Conservation (phyloP, 1,284 basidiomycete genomes). For the Puccinia hordei region DNA sequence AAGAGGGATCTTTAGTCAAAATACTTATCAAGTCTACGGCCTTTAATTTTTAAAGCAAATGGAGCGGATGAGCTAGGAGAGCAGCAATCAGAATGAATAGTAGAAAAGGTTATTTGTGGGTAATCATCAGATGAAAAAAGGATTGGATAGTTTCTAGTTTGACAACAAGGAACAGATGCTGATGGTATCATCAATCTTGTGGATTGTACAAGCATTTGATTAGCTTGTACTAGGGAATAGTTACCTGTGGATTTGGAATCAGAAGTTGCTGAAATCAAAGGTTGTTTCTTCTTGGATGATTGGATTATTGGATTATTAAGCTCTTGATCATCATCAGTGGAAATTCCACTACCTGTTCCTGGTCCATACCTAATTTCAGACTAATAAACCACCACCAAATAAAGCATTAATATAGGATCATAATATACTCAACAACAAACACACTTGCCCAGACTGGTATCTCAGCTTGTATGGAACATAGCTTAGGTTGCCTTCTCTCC, state of each 20-base stretch:
- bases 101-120: background rate
- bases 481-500: background rate
- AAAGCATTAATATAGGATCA: too few relatives aligned
- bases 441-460: too few relatives aligned
- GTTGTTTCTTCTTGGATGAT: too few relatives aligned
- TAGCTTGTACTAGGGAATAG: background rate
- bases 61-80: background rate
- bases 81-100: background rate
- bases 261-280: too few relatives aligned
- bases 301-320: too few relatives aligned
- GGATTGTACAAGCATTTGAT: background rate
- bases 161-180: background rate
- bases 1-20: background rate
- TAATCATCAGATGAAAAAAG: background rate
- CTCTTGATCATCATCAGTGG: too few relatives aligned
- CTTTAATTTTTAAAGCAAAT: slow-evolving; percentile 19
- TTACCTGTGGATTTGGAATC: background rate
- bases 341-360: too few relatives aligned
- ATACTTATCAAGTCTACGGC: slow-evolving; percentile 2
- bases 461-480: background rate
- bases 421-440: too few relatives aligned
- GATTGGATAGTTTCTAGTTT: background rate
- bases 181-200: background rate
- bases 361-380: too few relatives aligned
- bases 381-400: too few relatives aligned